These are phyloP conservation scores for Geoglossum cookeanum DNA, from an alignment of 2,329 filamentous ascomycete species.

Conservation along the genomic window DNA sequence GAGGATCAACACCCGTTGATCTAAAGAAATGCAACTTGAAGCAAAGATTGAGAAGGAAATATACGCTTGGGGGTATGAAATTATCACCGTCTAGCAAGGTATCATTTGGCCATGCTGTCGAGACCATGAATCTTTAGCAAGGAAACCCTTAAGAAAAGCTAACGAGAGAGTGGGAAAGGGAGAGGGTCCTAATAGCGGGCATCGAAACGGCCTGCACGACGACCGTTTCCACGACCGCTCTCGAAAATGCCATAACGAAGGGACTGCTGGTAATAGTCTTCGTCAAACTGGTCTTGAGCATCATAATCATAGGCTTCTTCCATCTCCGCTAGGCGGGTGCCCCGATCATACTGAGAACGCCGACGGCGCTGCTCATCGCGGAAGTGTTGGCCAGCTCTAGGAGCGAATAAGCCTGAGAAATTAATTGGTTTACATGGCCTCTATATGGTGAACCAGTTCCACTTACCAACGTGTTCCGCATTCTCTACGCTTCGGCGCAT, in stretches of 20 bases:
- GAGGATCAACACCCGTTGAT: neutral
- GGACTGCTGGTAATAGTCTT: neutral
- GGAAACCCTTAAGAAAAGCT: neutral
- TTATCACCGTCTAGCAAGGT: neutral
- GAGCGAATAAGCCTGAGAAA: slow-evolving; percentile 54
- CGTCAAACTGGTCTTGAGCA: neutral
- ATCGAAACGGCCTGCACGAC: neutral
- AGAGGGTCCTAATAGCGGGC: neutral
- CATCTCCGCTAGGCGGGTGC: slow-evolving; percentile 50
- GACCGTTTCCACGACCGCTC: neutral
- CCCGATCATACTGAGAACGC: slow-evolving; percentile 63
- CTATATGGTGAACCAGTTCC: slow-evolving; percentile 2
- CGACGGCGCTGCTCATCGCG: slow-evolving; percentile 59
- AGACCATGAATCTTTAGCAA: neutral
- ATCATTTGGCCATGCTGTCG: neutral
- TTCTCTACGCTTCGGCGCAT: slow-evolving; percentile 77
- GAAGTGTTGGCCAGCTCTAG: slow-evolving; percentile 53
- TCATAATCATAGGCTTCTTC: slow-evolving; percentile 28
- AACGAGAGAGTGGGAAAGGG: neutral
- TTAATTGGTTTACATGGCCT: neutral
- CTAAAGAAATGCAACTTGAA: slow-evolving; percentile 1
- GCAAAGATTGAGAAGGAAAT: neutral
- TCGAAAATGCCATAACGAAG: slow-evolving; percentile 1
- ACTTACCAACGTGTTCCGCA: slow-evolving; percentile 61
- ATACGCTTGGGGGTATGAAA: neutral